Evolutionary conservation across 2,329 filamentous ascomycete species (phyloP).

Genomic region (Cladosporium velox): DNA sequence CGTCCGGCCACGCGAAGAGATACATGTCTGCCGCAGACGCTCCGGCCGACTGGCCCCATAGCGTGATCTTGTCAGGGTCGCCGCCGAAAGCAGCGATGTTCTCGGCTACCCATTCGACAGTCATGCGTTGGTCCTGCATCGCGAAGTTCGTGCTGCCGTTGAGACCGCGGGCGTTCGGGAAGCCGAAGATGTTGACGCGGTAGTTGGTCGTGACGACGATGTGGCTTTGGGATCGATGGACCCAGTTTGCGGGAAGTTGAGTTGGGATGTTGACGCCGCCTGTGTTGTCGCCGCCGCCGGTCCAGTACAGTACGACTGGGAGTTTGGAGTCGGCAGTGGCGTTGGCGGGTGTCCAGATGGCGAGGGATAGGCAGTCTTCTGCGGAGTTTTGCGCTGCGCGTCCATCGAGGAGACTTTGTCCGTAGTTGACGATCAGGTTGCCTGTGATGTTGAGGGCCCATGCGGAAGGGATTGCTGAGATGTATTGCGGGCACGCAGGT

Average conservation of each 20-base stretch:
- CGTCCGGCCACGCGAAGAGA: constrained; percentile 1
- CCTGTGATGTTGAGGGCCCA: constrained; percentile 19
- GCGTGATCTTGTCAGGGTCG: constrained; percentile 25
- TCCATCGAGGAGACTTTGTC: constrained; percentile 20
- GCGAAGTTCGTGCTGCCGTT: constrained; percentile 49
- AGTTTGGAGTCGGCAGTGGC: constrained; percentile 12
- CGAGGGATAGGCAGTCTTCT: constrained; percentile 42
- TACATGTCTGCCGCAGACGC: constrained; percentile 29
- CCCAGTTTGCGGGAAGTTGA: constrained; percentile 10
- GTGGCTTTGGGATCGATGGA: constrained; percentile 37
- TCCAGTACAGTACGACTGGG: constrained; percentile 13
- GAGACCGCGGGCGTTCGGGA: constrained; percentile 39
- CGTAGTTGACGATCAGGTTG: constrained; percentile 22
- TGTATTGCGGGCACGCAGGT: constrained; percentile 40
- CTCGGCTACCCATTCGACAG: constrained; percentile 54
- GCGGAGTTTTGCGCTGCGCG: constrained; percentile 14
- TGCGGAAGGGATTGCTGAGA: constrained; percentile 34
- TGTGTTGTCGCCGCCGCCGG: constrained; percentile 16
- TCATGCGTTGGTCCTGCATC: constrained; percentile 56
- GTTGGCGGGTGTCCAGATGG: constrained; percentile 39
- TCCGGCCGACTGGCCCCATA: constrained; percentile 36
- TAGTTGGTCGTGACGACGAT: constrained; percentile 49
- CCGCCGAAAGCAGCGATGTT: constrained; percentile 44
- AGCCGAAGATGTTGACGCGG: constrained; percentile 47
- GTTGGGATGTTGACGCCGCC: constrained; percentile 13